phyloP scores from a whole-genome alignment of 192 early-diverging fungal species.

The Coemansia javaensis region DNA sequence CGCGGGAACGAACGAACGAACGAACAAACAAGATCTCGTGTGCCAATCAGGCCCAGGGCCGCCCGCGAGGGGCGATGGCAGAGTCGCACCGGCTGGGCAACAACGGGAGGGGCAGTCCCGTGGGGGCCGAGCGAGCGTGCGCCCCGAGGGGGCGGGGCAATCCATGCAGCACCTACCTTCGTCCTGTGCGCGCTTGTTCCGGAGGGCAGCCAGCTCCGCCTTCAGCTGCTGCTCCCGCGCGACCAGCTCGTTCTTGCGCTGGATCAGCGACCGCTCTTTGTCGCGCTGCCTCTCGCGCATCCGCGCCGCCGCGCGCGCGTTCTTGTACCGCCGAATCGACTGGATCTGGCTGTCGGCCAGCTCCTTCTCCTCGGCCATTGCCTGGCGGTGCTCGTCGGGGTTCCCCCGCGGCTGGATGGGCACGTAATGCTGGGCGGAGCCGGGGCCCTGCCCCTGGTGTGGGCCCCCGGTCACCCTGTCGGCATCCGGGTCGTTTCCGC shows the following conservation, averaged over 20 bases:
- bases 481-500: too few species aligned
- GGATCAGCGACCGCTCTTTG: slow-evolving; percentile 25
- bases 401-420: slow-evolving; percentile 44
- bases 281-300: slow-evolving; percentile 48
- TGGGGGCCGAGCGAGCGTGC: too few species aligned
- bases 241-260: slow-evolving; percentile 21
- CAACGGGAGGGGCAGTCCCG: too few species aligned
- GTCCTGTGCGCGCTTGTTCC: slow-evolving; percentile 25
- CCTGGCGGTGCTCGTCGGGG: slow-evolving; percentile 46
- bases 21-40: too few species aligned
- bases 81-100: too few species aligned
- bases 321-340: slow-evolving; percentile 24
- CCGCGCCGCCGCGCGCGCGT: slow-evolving; percentile 41
- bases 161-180: slow-evolving; percentile 24
- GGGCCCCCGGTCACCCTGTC: too few species aligned
- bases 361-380: slow-evolving; percentile 39
- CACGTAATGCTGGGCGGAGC: slow-evolving; percentile 6
- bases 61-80: too few species aligned
- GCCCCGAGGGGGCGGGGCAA: too few species aligned
- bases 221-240: slow-evolving; percentile 27
- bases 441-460: not conserved
- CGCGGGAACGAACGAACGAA: too few species aligned
- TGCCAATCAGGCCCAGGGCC: too few species aligned
- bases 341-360: slow-evolving; percentile 23
- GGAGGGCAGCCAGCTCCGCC: slow-evolving; percentile 23